Percentiles rank a stretch among this genome's conserved stretches.
Conservation (phyloP, 345 rosid genomes). For the Hevea brasiliensis region DNA sequence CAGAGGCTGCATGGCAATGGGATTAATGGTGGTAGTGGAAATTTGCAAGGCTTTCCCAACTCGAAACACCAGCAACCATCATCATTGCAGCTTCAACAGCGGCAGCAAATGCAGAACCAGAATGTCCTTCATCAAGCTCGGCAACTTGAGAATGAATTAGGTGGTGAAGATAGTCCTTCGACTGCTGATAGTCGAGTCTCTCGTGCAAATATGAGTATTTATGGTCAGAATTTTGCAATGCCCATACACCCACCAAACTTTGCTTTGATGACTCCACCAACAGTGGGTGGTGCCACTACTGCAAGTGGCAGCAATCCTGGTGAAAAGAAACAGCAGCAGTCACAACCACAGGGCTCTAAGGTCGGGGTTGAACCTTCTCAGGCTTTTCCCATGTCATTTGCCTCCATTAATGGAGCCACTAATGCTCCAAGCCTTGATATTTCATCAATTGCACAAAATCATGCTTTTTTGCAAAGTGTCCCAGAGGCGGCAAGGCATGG, state of each 20-base stretch:
- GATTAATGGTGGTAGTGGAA: constrained; percentile 44
- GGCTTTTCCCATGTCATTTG: constrained; percentile 90
- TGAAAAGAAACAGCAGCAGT: constrained; percentile 66
- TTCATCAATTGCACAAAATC: constrained; percentile 72
- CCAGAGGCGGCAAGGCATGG: constrained; percentile 74
- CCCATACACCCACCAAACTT: constrained; percentile 62
- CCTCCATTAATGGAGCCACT: constrained; percentile 59
- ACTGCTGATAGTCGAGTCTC: constrained; percentile 73
- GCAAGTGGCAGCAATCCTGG: constrained; percentile 47
- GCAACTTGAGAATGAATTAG: constrained; percentile 54
- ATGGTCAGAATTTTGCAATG: constrained; percentile 67
- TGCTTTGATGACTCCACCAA: constrained; percentile 58
- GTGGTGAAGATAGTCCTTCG: constrained; percentile 79
- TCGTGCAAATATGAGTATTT: constrained; percentile 52
- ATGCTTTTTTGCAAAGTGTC: constrained; percentile 64
- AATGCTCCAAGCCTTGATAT: constrained; percentile 60
- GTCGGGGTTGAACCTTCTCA: constrained; percentile 69
- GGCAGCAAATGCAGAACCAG: constrained; percentile 64
- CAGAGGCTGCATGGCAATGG: constrained; percentile 51
- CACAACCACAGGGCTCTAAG: constrained; percentile 50
- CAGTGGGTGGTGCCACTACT: constrained; percentile 46
- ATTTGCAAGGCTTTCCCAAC: constrained; percentile 64
- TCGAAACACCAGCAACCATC: constrained; percentile 58
- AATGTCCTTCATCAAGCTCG: constrained; percentile 59
- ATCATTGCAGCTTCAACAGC: constrained; percentile 52